Base-by-base conservation (phyloP, 1,284 basidiomycete species). In the Volvariella surrecta region DNA sequence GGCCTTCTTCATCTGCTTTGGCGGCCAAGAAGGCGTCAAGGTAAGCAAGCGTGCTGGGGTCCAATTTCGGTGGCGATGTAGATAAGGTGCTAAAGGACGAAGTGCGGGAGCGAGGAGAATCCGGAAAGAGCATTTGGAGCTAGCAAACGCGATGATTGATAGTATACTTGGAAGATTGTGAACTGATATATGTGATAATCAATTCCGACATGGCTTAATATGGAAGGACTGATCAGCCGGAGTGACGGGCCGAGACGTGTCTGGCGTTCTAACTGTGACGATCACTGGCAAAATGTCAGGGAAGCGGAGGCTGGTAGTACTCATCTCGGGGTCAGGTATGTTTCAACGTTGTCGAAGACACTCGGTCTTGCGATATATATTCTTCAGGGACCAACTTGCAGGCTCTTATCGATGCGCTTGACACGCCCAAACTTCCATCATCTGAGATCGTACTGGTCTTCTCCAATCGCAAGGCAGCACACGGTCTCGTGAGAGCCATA, bases 381-480 rank as follows among this genome's bases (percentile, higher is more conserved):
- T 45, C 43, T 40, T 39, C 50, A 96, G 93, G 95, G 34, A 87
- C 88, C 21, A 99, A 99, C 65, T 77, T 99, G 18, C 94, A 98
- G 66, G 94, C 95, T 0, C 74, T 99, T 47, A 90, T 99, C 55
- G 89, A 97, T 61, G 91, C 93, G 3, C 76, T 72, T 51, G 70
- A 76, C 54, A 77, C 85, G 11, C 65, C 74, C 40, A 60, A 74
- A 11, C 70, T 89, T 34, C 83, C 90, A 19, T 62, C 82, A 48
- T 70, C 85, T 1, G 63, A 73, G 41, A 89, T 99, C 59, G 73
- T 73, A 35, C 77, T 86, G 52, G 95, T 99, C 32, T 65, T 99
- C 45, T 97, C 95, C 1, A 97, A 95, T 58, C 78, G 92, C 34
- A 95, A 94, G 56, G 83, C 84, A 17, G 95, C 93, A 2, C 91